A percentile compares a stretch with the other conserved stretches of the same genome.
These are phyloP conservation scores for Colletotrichum sojae DNA, from an alignment of 2,329 filamentous ascomycete species.

Conservation along the genomic window DNA sequence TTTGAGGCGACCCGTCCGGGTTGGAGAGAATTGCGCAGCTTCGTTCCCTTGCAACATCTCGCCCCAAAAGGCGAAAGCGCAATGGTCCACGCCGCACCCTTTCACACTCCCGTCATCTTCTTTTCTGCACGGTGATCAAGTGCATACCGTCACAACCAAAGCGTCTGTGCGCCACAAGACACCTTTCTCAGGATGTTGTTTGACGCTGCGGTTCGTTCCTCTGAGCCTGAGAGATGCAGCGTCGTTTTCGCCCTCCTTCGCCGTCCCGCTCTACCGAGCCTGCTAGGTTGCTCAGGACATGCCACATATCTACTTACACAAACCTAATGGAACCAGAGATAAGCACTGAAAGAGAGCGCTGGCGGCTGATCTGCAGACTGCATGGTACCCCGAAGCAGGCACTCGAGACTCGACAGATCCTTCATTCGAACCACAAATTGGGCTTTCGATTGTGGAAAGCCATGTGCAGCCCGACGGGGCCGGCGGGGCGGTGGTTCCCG, in stretches of 20 bases:
- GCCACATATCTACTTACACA: too few species aligned
- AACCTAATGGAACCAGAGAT: conserved; percentile 6
- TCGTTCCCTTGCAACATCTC: too few species aligned
- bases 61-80: neutral
- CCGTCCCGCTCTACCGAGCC: neutral
- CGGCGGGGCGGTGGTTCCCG: conserved; percentile 26
- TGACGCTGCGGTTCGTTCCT: neutral
- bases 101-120: conserved; percentile 3
- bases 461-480: conserved; percentile 21
- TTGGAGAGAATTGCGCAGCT: too few species aligned
- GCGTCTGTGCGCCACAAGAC: conserved; percentile 23
- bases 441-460: conserved; percentile 12
- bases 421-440: conserved; percentile 22
- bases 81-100: conserved; percentile 4
- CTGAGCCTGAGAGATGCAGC: neutral
- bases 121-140: conserved; percentile 20
- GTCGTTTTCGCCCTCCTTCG: neutral
- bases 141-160: conserved; percentile 2
- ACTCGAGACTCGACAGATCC: conserved; percentile 16
- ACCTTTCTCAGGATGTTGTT: conserved; percentile 1
- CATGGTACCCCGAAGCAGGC: conserved; percentile 7
- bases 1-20: neutral
- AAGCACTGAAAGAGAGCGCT: conserved; percentile 11
- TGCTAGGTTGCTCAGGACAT: neutral
- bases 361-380: conserved; percentile 18